Percentiles rank a stretch among this genome's conserved stretches.
These are phyloP conservation scores for Ceratocystis ficicola DNA, from an alignment of 2,329 filamentous ascomycete genomes.

Conservation along the genomic window DNA sequence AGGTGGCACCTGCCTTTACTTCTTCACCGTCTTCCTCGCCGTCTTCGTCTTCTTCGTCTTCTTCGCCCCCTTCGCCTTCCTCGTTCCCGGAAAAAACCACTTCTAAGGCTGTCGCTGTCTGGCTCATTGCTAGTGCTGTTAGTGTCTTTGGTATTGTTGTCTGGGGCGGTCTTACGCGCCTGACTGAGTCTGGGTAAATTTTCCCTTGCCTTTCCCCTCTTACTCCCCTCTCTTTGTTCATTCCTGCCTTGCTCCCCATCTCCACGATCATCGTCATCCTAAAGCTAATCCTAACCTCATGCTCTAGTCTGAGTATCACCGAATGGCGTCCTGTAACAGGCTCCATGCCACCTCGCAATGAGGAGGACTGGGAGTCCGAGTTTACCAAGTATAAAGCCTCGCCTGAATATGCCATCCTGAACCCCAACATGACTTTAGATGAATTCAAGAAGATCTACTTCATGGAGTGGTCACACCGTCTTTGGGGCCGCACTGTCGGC, in stretches of 20 bases:
- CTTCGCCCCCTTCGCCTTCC: conserved; percentile 15
- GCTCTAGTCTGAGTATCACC: conserved; percentile 74
- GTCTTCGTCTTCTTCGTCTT: not conserved
- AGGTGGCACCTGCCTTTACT: not conserved
- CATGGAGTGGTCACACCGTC: conserved; percentile 95
- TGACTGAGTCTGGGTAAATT: conserved; percentile 89
- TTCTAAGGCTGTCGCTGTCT: conserved; percentile 72
- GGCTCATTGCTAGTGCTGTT: conserved; percentile 79
- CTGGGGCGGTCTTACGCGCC: conserved; percentile 80
- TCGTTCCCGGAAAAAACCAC: conserved; percentile 50
- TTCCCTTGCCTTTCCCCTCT: not conserved
- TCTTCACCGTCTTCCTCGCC: conserved; percentile 1
- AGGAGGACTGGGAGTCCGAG: conserved; percentile 78
- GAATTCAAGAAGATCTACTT: conserved; percentile 99
- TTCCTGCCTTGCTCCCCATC: not conserved
- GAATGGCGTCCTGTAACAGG: conserved; percentile 98
- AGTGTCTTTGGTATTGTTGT: conserved; percentile 96
- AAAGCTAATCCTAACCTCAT: not conserved
- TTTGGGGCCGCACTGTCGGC: conserved; percentile 89
- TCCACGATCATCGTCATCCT: too few relatives aligned
- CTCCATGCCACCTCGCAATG: conserved; percentile 67
- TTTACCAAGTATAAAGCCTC: conserved; percentile 87
- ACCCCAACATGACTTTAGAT: conserved; percentile 79
- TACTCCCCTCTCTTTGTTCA: not conserved
- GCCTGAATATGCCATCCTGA: conserved; percentile 84